Percentiles rank a stretch among this genome's conserved stretches.
phyloP scores from a whole-genome alignment of 257 asterid species.

The Nicotiana benthamiana region DNA sequence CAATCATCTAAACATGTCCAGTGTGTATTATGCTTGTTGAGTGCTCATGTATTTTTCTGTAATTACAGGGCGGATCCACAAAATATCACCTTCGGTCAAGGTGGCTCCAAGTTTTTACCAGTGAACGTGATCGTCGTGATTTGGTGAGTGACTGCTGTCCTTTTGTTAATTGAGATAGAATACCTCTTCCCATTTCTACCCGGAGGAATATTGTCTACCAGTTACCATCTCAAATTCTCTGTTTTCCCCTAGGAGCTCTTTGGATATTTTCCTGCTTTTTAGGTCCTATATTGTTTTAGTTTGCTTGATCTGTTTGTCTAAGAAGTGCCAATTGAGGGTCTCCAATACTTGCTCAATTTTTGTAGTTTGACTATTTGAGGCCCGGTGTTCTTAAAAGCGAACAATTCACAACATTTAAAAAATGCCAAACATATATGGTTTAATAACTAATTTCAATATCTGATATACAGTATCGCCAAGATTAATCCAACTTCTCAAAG shows the following conservation, averaged over 20 bases:
- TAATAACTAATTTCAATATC: too few species aligned
- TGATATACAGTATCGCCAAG: too few species aligned
- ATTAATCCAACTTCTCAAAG: too few species aligned
- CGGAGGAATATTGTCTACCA: neutral
- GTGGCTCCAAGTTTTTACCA: slow-evolving; percentile 89
- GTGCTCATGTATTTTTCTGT: slow-evolving; percentile 1
- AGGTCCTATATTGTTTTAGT: neutral
- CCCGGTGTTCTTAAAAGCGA: too few species aligned
- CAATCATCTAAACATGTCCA: neutral
- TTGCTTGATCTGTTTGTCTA: neutral
- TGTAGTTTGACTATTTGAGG: neutral
- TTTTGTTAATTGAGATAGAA: neutral
- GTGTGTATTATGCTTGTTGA: neutral
- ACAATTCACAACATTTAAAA: too few species aligned
- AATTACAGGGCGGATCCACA: slow-evolving; percentile 86
- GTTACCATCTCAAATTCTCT: neutral
- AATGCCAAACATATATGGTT: too few species aligned
- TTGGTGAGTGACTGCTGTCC: slow-evolving; percentile 56
- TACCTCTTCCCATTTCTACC: neutral
- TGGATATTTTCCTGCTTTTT: neutral
- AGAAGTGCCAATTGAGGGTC: neutral
- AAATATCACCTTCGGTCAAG: slow-evolving; percentile 84
- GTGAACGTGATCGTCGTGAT: slow-evolving; percentile 99
- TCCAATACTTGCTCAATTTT: neutral
- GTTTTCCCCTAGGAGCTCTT: neutral